Evolutionary conservation across 2,329 filamentous ascomycete species (phyloP).

Genomic region (Botrytis porri): DNA sequence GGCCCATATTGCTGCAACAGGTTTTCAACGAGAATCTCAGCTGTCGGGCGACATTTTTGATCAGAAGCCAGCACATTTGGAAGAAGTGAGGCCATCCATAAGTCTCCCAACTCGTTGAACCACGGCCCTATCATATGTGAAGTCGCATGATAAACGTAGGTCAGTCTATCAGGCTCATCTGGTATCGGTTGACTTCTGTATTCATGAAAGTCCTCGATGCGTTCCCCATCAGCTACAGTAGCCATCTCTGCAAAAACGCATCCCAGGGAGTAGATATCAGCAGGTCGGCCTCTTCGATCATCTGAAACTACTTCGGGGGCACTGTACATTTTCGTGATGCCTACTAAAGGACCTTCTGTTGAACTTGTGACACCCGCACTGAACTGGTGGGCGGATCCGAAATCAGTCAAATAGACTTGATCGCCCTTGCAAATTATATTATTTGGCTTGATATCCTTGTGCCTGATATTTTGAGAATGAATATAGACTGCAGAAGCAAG

Average conservation of each 20-base stretch:
- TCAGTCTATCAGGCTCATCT: conserved; percentile 22
- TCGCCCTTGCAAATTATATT: conserved; percentile 26
- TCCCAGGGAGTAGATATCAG: conserved; percentile 26
- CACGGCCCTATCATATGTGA: conserved; percentile 24
- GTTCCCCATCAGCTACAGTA: conserved; percentile 21
- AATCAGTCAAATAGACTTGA: conserved; percentile 27
- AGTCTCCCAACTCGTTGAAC: conserved; percentile 21
- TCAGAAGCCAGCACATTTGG: conserved; percentile 19
- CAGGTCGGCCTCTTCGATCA: conserved; percentile 22
- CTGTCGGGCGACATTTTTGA: conserved; percentile 22
- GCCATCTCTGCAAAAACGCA: conserved; percentile 27
- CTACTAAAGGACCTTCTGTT: conserved; percentile 23
- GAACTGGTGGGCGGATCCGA: conserved; percentile 25
- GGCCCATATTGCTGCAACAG: background rate
- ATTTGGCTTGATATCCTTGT: conserved; percentile 30
- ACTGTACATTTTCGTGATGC: conserved; percentile 28
- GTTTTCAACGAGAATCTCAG: conserved; percentile 8
- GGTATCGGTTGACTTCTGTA: conserved; percentile 24
- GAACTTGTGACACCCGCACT: conserved; percentile 24
- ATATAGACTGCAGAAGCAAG: conserved; percentile 26
- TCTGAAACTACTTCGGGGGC: conserved; percentile 25
- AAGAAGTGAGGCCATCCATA: conserved; percentile 17
- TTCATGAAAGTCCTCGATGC: conserved; percentile 26
- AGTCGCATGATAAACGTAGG: conserved; percentile 26
- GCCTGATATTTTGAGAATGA: conserved; percentile 24